A percentile compares a stretch with the other conserved stretches of the same genome.
Conservation (phyloP, 768 basidiomycete species). For the Leccinum uliginosum region DNA sequence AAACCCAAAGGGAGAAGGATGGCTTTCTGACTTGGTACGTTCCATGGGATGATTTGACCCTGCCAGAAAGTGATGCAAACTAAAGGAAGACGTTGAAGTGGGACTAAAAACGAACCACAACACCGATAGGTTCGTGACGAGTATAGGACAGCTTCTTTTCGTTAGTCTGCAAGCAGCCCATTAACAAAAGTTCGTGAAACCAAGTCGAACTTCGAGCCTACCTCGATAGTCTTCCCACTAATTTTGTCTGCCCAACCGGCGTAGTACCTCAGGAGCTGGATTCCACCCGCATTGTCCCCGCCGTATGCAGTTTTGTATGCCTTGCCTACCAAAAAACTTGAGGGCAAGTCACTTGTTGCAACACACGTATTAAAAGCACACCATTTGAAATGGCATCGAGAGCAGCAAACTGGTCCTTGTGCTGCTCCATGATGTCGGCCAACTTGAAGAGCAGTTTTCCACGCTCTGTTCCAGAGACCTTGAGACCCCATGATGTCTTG, state of each 20-base stretch:
- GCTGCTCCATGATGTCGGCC: slow-evolving; percentile 7
- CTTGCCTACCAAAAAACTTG: neutral
- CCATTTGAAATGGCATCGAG: slow-evolving; percentile 7
- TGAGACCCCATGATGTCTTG: slow-evolving; percentile 9
- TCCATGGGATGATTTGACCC: slow-evolving; percentile 14
- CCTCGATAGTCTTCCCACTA: slow-evolving; percentile 7
- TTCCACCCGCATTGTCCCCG: neutral
- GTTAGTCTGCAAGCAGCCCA: neutral
- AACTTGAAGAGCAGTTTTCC: slow-evolving; percentile 6
- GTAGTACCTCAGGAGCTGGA: slow-evolving; percentile 6
- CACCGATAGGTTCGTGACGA: slow-evolving; percentile 10
- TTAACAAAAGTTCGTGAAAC: neutral
- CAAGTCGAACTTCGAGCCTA: neutral
- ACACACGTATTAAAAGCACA: neutral
- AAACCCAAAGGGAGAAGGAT: neutral
- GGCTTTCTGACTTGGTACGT: slow-evolving; percentile 1
- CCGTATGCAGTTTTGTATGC: slow-evolving; percentile 1
- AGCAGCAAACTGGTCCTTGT: slow-evolving; percentile 7
- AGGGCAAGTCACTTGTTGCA: neutral
- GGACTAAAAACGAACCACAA: slow-evolving; percentile 4
- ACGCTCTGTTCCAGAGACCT: slow-evolving; percentile 1
- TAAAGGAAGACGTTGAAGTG: neutral
- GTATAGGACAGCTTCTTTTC: slow-evolving; percentile 7
- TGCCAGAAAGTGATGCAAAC: neutral
- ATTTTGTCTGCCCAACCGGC: slow-evolving; percentile 14